Base-by-base conservation (phyloP, 2,329 filamentous ascomycete genomes). In the Colletotrichum trifolii region DNA sequence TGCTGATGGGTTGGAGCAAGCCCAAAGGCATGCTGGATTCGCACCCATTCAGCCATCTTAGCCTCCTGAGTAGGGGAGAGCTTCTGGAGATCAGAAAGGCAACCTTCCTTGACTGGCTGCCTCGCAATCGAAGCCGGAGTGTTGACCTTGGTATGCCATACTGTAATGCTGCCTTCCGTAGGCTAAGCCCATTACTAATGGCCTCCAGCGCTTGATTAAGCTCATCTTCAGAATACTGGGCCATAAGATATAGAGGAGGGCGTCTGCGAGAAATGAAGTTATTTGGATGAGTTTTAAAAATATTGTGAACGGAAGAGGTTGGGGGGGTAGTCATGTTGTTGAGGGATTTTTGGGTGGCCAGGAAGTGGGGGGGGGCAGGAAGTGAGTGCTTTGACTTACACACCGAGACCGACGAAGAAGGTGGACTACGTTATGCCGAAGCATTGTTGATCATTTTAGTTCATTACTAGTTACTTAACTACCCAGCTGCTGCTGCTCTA, bases 121-220 rank as follows among this genome's bases (percentile, higher is more conserved):
- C 35, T 40, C 6, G n/a, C 2, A 13, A n/a, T n/a, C n/a, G 8
- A 13, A 5, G 2, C 1, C 39, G 7, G 0, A 47, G 1, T 7
- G 33, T 55, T 46, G 40, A 9, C 10, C 1, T 15, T 8, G 40
- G 42, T 15, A 55, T 36, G 2, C 53, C 34, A 7, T 11, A 55
- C 33, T 46, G 33, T 12, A 9, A 47, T 36, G 53, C 33, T 12
- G 42, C 40, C 17, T 56, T 56, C 12, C 25, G n/a, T n/a, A n/a
- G n/a, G 42, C 42, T 47, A 13, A 7, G 7, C 15, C 57, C 71
- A 33, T 43, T 76, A 33, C 42, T 69, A 10, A 69, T 70, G n/a
- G 54, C 54, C 4, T 56, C 7, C 12, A 56, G 9, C 10, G 54
- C 54, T 7, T 48, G 15, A 6, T 11, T 11, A 35, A 56, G 15